Percentiles rank a stretch among this genome's conserved stretches.
Conservation (phyloP, 2,329 filamentous ascomycete genomes). For the Lachnellula occidentalis region DNA sequence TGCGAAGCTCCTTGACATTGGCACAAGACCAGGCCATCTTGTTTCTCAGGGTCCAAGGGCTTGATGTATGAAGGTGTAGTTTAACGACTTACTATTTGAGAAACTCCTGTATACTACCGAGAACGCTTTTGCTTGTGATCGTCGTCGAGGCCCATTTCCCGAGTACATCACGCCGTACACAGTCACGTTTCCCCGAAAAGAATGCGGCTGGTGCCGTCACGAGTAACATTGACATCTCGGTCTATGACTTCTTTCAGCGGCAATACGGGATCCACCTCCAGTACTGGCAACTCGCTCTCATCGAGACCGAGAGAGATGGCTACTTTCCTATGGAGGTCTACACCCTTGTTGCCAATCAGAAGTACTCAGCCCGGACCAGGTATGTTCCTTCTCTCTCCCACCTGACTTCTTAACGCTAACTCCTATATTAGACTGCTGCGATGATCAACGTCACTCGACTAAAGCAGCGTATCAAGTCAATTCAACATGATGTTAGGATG, state of each 20-base stretch:
- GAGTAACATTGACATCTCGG: conserved; percentile 25
- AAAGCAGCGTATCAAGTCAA: conserved; percentile 57
- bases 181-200: conserved; percentile 49
- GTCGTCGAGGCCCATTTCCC: too few species aligned
- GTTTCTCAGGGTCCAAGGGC: too few species aligned
- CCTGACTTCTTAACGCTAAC: not conserved
- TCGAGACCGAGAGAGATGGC: conserved; percentile 50
- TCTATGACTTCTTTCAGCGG: conserved; percentile 52
- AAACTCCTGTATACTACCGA: too few species aligned
- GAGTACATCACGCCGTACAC: too few species aligned
- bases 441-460: conserved; percentile 94
- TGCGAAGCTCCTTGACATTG: too few species aligned
- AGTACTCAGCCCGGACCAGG: conserved; percentile 51
- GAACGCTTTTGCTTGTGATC: too few species aligned
- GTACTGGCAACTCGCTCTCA: conserved; percentile 47
- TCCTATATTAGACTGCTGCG: conserved; percentile 54
- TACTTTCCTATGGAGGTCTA: conserved; percentile 59
- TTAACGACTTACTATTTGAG: too few species aligned
- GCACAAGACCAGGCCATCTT: too few species aligned
- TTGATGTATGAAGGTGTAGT: too few species aligned
- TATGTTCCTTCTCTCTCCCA: conserved; percentile 22
- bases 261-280: conserved; percentile 48
- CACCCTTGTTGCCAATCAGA: conserved; percentile 47
- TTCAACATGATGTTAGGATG: conserved; percentile 61
- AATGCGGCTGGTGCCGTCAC: conserved; percentile 36